Conservation (phyloP, 2,329 filamentous ascomycete species). For the Xylaria digitata region DNA sequence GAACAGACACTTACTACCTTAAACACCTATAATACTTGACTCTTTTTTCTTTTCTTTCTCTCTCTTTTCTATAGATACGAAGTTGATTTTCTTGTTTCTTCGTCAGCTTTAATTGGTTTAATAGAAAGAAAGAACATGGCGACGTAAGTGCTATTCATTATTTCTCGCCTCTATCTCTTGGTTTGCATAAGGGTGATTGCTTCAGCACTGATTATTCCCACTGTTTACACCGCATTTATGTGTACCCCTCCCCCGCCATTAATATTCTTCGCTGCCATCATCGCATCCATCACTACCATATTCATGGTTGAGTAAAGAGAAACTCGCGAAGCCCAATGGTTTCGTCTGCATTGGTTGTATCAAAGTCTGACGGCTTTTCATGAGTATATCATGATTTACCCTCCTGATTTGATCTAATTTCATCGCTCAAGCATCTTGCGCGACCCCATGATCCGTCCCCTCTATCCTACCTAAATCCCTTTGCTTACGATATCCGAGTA, state of each 20-base stretch:
- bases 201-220: neutral
- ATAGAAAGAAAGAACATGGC: conserved; percentile 44
- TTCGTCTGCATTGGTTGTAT: neutral
- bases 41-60: neutral
- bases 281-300: conserved; percentile 11
- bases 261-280: neutral
- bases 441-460: neutral
- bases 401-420: neutral
- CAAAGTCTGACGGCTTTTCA: neutral
- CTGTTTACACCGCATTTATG: neutral
- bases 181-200: conserved; percentile 4
- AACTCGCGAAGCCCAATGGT: neutral
- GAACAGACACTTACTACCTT: neutral
- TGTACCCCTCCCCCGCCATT: conserved; percentile 47
- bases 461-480: neutral
- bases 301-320: neutral
- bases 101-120: neutral
- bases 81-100: neutral
- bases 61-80: neutral
- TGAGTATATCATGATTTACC: neutral
- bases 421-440: neutral
- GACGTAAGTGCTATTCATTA: conserved; percentile 44
- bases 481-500: neutral
- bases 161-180: neutral
- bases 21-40: neutral